Evolutionary conservation across 352 stramenopile species (phyloP).

Genomic region (Thraustochytrium sp.): DNA sequence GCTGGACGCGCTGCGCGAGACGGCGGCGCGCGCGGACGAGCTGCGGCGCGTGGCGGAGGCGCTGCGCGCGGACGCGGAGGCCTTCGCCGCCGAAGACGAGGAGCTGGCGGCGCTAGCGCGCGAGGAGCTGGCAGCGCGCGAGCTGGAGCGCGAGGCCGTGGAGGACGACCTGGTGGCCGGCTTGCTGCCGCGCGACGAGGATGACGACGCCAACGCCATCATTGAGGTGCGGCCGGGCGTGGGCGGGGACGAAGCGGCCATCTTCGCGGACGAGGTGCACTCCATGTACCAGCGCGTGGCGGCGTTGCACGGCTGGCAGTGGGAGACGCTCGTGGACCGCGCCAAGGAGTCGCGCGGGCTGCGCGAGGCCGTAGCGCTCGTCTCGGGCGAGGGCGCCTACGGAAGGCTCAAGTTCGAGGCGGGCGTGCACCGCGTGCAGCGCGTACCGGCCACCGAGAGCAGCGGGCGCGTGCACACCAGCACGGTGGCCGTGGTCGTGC

Average conservation of each 20-base stretch:
- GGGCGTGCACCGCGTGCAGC: slow-evolving; percentile 93
- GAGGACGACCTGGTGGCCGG: slow-evolving; percentile 52
- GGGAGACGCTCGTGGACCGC: slow-evolving; percentile 73
- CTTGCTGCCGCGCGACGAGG: slow-evolving; percentile 47
- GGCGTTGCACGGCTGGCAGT: slow-evolving; percentile 73
- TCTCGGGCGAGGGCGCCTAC: slow-evolving; percentile 66
- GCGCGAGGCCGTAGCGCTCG: not conserved
- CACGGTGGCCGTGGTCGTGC: slow-evolving; percentile 92
- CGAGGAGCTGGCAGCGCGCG: slow-evolving; percentile 47
- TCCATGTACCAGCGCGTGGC: slow-evolving; percentile 86
- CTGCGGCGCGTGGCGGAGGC: slow-evolving; percentile 65
- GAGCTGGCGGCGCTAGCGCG: slow-evolving; percentile 65
- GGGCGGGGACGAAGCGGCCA: slow-evolving; percentile 89
- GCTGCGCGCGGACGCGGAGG: slow-evolving; percentile 52
- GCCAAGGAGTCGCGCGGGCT: not conserved
- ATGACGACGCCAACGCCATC: slow-evolving; percentile 93
- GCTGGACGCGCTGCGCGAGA: not conserved
- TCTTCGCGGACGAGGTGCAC: slow-evolving; percentile 87
- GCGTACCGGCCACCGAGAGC: slow-evolving; percentile 90
- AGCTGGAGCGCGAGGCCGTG: slow-evolving; percentile 63
- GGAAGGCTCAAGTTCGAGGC: slow-evolving; percentile 97
- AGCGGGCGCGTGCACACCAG: slow-evolving; percentile 88
- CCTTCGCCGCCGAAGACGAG: slow-evolving; percentile 11
- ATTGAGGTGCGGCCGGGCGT: slow-evolving; percentile 91
- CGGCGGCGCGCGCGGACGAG: slow-evolving; percentile 54